A percentile compares a stretch with the other conserved stretches of the same genome.
Conservation (phyloP, 148 eudicot species). For the Rhododendron simsii region DNA sequence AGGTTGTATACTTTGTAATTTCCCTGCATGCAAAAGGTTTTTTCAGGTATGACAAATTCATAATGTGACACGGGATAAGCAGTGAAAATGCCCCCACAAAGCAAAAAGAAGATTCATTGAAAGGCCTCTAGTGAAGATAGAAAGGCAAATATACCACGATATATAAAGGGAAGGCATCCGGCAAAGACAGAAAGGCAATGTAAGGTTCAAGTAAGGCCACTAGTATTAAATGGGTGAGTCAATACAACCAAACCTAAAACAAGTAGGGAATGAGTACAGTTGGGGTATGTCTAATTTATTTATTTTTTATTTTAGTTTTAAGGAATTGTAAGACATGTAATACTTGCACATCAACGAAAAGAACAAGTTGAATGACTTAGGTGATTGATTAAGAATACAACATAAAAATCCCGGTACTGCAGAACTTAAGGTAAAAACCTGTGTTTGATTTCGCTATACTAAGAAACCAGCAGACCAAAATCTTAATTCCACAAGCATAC, state of each 20-base stretch:
- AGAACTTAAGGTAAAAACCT: background rate
- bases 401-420: background rate
- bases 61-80: background rate
- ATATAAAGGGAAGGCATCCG: background rate
- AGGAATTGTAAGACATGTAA: background rate
- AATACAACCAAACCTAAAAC: background rate
- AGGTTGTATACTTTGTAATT: conserved; percentile 95
- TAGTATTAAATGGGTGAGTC: background rate
- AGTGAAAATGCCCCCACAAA: background rate
- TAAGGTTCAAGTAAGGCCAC: background rate
- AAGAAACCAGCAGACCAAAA: background rate
- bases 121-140: background rate
- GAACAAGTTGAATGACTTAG: background rate
- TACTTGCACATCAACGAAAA: background rate
- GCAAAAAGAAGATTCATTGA: conserved; percentile 5
- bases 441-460: too few relatives aligned
- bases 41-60: background rate
- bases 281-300: background rate
- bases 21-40: conserved; percentile 44
- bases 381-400: background rate
- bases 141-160: background rate
- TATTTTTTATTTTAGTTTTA: background rate
- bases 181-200: background rate
- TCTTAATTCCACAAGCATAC: background rate
- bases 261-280: background rate